Conservation (phyloP, 257 asterid genomes). For the Cruciata laevipes region DNA sequence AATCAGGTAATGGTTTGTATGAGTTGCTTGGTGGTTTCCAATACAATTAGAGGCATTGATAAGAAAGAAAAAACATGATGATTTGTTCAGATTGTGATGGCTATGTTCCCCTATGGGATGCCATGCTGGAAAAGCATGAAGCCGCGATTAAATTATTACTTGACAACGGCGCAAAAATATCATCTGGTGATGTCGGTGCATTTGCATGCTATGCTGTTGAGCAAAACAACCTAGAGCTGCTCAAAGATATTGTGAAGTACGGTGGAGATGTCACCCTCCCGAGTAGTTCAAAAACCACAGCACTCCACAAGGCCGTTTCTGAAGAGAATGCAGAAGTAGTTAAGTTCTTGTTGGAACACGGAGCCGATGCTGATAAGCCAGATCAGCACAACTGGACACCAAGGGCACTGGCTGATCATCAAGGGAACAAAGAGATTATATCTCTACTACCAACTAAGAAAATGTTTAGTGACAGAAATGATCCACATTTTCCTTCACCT, state of each 20-base stretch:
- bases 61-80: not conserved
- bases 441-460: slow-evolving; percentile 32
- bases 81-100: slow-evolving; percentile 63
- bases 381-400: slow-evolving; percentile 69
- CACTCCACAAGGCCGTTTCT: slow-evolving; percentile 61
- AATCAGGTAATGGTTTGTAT: slow-evolving; percentile 36
- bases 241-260: slow-evolving; percentile 37
- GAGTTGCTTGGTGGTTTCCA: not conserved
- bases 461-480: slow-evolving; percentile 13
- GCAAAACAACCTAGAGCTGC: slow-evolving; percentile 51
- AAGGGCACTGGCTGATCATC: slow-evolving; percentile 55
- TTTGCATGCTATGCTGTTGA: slow-evolving; percentile 59
- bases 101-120: slow-evolving; percentile 73
- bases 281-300: slow-evolving; percentile 49
- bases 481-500: slow-evolving; percentile 1
- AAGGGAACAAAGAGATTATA: slow-evolving; percentile 52
- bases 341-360: slow-evolving; percentile 51
- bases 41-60: too few species aligned
- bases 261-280: slow-evolving; percentile 57
- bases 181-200: slow-evolving; percentile 58
- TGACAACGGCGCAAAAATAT: slow-evolving; percentile 53
- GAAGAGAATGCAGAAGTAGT: slow-evolving; percentile 57
- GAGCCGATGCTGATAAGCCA: slow-evolving; percentile 50
- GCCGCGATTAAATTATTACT: slow-evolving; percentile 35
- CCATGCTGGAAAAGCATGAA: slow-evolving; percentile 50